Percentiles rank a stretch among this genome's conserved stretches.
Evolutionary conservation across 352 stramenopile genomes (phyloP).

Genomic region (Pythium aquatile): DNA sequence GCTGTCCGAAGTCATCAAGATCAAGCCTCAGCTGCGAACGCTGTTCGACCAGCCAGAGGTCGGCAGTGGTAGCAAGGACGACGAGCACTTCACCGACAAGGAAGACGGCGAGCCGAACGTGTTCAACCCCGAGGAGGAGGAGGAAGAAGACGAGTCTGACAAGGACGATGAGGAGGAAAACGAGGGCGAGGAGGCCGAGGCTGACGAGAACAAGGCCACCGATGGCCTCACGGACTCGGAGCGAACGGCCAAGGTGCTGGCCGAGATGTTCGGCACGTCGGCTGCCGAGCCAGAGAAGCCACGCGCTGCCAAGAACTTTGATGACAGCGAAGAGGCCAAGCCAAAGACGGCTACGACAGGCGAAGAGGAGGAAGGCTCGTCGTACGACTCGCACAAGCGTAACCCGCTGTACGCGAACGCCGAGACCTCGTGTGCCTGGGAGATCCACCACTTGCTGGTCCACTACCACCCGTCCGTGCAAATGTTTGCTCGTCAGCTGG

Average conservation of each 20-base stretch:
- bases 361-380: conserved; percentile 10
- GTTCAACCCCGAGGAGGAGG: conserved; percentile 30
- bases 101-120: conserved; percentile 40
- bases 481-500: conserved; percentile 86
- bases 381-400: conserved; percentile 85
- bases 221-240: conserved; percentile 55
- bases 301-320: conserved; percentile 35
- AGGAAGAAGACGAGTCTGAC: conserved; percentile 28
- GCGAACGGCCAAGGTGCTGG: conserved; percentile 51
- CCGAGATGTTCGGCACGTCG: conserved; percentile 62
- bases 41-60: conserved; percentile 67
- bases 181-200: conserved; percentile 31
- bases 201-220: conserved; percentile 21
- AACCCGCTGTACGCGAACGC: conserved; percentile 84
- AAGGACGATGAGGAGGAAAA: conserved; percentile 34
- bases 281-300: conserved; percentile 19
- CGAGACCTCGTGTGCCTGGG: conserved; percentile 87
- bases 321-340: conserved; percentile 32
- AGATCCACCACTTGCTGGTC: conserved; percentile 87
- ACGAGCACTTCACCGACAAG: conserved; percentile 51
- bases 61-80: conserved; percentile 25
- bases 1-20: conserved; percentile 92
- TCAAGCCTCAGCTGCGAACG: conserved; percentile 72
- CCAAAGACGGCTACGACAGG: conserved; percentile 16
- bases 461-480: conserved; percentile 98